Conservation (phyloP, 371 early-diverging fungal species). For the Syncephalastrum contaminatum region DNA sequence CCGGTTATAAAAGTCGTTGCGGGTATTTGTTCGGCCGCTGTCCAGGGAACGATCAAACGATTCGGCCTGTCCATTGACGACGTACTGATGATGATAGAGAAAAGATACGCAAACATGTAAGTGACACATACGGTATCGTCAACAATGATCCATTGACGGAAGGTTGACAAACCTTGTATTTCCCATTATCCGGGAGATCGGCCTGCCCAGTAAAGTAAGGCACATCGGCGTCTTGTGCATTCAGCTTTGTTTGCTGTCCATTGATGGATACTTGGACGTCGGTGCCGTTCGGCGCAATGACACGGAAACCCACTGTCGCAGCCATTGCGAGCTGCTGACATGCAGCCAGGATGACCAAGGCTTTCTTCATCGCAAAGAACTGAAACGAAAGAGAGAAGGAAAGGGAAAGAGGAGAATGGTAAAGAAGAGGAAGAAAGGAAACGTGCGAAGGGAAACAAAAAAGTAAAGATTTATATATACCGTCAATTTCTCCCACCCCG, state of each 20-base stretch:
- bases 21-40: constrained; percentile 30
- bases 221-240: constrained; percentile 41
- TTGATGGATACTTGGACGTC: constrained; percentile 45
- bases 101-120: neutral
- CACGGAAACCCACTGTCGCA: constrained; percentile 43
- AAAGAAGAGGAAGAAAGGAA: too few relatives aligned
- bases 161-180: constrained; percentile 38
- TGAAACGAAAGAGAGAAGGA: too few relatives aligned
- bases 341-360: too few relatives aligned
- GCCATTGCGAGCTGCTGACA: constrained; percentile 9
- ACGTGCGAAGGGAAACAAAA: too few relatives aligned
- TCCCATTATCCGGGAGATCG: constrained; percentile 32
- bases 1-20: constrained; percentile 51
- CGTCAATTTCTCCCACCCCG: too few relatives aligned
- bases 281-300: constrained; percentile 47
- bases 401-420: too few relatives aligned
- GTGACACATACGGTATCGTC: neutral
- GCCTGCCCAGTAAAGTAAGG: constrained; percentile 51
- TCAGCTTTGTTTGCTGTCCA: constrained; percentile 34
- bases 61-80: constrained; percentile 46
- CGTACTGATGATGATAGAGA: constrained; percentile 26
- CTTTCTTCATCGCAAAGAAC: too few relatives aligned
- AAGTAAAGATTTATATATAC: too few relatives aligned
- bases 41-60: constrained; percentile 45
- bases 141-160: neutral